phyloP scores from a whole-genome alignment of 306 rosid genomes.

The Vigna reflexopilosa region DNA sequence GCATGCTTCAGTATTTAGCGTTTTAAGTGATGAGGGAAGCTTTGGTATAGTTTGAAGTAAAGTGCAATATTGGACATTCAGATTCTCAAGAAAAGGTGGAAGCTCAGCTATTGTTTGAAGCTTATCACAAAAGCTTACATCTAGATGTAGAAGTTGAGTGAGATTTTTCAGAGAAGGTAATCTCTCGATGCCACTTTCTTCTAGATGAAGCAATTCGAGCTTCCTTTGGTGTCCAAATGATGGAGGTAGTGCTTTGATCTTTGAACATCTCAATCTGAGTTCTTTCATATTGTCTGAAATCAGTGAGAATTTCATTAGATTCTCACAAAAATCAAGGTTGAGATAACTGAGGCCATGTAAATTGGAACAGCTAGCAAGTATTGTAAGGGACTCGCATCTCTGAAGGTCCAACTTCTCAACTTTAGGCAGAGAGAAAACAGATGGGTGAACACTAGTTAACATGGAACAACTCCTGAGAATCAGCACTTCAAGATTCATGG shows the following conservation, averaged over 20 bases:
- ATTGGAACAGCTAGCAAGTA: neutral
- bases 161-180: too few relatives aligned
- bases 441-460: neutral
- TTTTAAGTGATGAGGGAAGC: too few relatives aligned
- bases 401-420: neutral
- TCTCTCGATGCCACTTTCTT: too few relatives aligned
- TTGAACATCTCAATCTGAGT: neutral
- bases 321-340: neutral
- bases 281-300: neutral
- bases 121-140: neutral
- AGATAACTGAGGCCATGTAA: neutral
- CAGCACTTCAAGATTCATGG: neutral
- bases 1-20: too few relatives aligned
- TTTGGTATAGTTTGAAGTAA: too few relatives aligned
- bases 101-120: too few relatives aligned
- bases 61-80: neutral
- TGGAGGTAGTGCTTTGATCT: too few relatives aligned
- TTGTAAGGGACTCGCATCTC: neutral
- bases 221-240: too few relatives aligned
- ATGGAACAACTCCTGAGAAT: neutral
- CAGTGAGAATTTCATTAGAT: neutral
- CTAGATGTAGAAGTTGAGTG: neutral
- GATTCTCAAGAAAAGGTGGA: too few relatives aligned
- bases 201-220: too few relatives aligned
- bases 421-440: neutral